Conservation (phyloP, 768 basidiomycete genomes). For the Pulveroboletus sp. region DNA sequence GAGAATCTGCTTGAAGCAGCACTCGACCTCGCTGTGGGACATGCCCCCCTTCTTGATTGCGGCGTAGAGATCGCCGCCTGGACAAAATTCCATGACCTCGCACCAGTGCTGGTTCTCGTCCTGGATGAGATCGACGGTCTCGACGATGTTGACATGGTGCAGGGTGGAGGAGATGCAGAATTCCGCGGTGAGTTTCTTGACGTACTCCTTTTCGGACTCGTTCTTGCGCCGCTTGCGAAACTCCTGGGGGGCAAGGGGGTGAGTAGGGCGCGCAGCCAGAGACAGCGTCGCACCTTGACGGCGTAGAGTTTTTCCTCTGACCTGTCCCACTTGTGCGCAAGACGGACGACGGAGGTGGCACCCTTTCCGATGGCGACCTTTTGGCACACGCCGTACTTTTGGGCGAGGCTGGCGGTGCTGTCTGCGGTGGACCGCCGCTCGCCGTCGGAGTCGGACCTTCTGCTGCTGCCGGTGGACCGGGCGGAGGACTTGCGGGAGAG, state of each 20-base stretch:
- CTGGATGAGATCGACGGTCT: constrained; percentile 99
- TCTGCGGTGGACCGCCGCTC: constrained; percentile 47
- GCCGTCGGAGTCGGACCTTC: constrained; percentile 66
- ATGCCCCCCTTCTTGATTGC: constrained; percentile 97
- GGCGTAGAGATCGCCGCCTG: constrained; percentile 96
- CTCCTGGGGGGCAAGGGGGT: constrained; percentile 55
- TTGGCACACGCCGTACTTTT: constrained; percentile 98
- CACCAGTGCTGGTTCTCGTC: constrained; percentile 97
- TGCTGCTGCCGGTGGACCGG: constrained; percentile 61
- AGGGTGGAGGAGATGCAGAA: constrained; percentile 98
- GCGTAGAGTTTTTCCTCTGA: constrained; percentile 96
- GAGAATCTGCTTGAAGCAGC: constrained; percentile 96
- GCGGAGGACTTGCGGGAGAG: constrained; percentile 69
- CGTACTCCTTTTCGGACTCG: constrained; percentile 98
- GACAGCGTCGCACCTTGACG: constrained; percentile 67
- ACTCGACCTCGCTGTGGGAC: constrained; percentile 91
- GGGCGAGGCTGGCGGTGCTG: constrained; percentile 56
- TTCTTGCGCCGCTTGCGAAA: constrained; percentile 98
- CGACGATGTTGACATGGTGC: constrained; percentile 92
- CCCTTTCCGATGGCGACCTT: constrained; percentile 97
- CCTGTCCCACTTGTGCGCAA: constrained; percentile 99
- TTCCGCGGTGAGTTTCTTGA: constrained; percentile 99
- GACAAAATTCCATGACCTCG: constrained; percentile 99
- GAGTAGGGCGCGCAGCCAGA: neutral
- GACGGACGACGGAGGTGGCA: constrained; percentile 93